Evolutionary conservation across 768 basidiomycete species (phyloP).

Genomic region (Hericium erinaceus): DNA sequence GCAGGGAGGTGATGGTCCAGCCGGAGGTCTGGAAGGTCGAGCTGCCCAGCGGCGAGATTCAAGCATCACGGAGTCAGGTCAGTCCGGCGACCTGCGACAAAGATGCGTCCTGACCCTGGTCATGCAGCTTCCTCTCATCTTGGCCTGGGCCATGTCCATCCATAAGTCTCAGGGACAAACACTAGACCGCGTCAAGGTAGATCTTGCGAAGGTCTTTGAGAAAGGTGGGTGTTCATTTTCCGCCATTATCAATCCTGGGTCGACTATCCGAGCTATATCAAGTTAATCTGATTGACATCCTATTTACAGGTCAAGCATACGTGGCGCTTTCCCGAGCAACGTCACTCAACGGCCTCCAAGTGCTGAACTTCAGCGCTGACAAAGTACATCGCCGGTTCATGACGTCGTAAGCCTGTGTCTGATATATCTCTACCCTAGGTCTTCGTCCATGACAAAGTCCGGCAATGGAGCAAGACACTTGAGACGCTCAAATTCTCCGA

Average conservation of each 20-base stretch:
- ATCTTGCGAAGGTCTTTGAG: constrained; percentile 88
- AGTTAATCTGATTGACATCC: not conserved
- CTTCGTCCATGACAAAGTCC: constrained; percentile 37
- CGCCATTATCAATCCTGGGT: not conserved
- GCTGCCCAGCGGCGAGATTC: constrained; percentile 77
- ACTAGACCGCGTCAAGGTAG: constrained; percentile 88
- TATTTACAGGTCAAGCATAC: constrained; percentile 68
- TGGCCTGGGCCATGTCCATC: constrained; percentile 97
- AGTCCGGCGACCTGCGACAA: constrained; percentile 9
- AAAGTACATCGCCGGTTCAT: constrained; percentile 40
- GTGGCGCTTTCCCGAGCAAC: constrained; percentile 88
- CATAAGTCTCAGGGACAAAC: constrained; percentile 99
- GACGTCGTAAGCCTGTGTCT: not conserved
- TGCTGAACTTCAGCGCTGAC: constrained; percentile 63
- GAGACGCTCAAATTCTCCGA: constrained; percentile 31
- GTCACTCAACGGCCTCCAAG: constrained; percentile 74
- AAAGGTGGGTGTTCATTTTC: constrained; percentile 44
- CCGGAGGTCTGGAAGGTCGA: constrained; percentile 84
- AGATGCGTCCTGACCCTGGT: not conserved
- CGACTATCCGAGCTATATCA: not conserved
- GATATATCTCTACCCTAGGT: not conserved
- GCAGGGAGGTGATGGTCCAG: constrained; percentile 45
- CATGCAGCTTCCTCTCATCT: constrained; percentile 69
- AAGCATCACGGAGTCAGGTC: constrained; percentile 75
- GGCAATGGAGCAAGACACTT: constrained; percentile 62